These are phyloP conservation scores for Solanum corneliomulleri DNA, from an alignment of 257 asterid genomes.

Conservation along the genomic window DNA sequence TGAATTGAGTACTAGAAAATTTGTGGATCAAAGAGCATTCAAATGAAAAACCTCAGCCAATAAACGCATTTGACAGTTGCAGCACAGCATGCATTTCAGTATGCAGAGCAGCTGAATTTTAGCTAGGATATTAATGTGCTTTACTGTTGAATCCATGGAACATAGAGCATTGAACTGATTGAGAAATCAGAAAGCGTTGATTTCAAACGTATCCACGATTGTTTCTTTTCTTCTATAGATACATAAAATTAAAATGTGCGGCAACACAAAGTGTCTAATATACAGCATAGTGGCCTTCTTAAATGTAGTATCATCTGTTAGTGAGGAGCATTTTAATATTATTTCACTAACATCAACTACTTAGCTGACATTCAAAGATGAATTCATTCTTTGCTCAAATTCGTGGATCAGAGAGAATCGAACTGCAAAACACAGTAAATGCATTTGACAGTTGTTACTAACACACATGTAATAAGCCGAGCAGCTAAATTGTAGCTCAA, in stretches of 20 bases:
- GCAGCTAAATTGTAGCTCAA: background rate
- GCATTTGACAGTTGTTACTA: background rate
- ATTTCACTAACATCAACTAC: background rate
- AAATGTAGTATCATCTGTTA: background rate
- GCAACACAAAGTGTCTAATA: background rate
- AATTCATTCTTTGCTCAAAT: background rate
- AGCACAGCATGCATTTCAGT: background rate
- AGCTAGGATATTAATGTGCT: background rate
- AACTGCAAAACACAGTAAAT: background rate
- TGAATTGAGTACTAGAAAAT: background rate
- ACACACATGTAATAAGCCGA: background rate
- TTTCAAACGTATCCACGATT: background rate
- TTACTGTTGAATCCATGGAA: background rate
- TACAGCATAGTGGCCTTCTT: background rate
- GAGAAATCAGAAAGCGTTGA: background rate
- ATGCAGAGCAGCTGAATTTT: background rate
- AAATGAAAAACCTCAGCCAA: background rate
- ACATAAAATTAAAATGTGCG: background rate
- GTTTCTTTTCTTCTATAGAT: background rate
- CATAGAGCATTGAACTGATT: background rate
- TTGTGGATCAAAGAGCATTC: background rate
- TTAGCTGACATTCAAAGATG: background rate
- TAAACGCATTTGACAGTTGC: background rate
- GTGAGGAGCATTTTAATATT: too few relatives aligned
- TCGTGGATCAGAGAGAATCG: background rate